A percentile compares a stretch with the other conserved stretches of the same genome.
Conservation (phyloP, 257 asterid genomes). For the Scutellaria baicalensis region DNA sequence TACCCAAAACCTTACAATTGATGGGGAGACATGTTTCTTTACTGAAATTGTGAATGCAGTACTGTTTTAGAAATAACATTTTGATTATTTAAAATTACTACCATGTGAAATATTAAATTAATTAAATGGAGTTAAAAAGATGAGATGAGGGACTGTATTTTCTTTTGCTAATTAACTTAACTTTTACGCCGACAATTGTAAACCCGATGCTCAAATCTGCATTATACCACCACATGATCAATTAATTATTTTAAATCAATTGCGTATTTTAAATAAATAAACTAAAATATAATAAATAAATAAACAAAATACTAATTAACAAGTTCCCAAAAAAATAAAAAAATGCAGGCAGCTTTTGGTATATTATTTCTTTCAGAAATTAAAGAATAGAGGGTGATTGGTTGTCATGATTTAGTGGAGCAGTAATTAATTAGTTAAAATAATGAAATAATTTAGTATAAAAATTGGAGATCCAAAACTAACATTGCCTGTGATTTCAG, state of each 20-base stretch:
- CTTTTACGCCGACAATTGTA: not conserved
- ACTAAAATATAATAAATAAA: too few relatives aligned
- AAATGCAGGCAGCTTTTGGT: not conserved
- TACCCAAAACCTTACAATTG: too few relatives aligned
- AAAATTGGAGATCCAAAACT: slow-evolving; percentile 8
- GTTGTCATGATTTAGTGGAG: slow-evolving; percentile 17
- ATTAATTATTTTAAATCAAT: not conserved
- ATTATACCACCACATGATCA: not conserved
- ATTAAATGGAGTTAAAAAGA: not conserved
- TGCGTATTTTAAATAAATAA: too few relatives aligned
- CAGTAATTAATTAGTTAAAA: not conserved
- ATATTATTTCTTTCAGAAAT: not conserved
- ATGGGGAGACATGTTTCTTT: too few relatives aligned
- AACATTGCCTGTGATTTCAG: slow-evolving; percentile 10
- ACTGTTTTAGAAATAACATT: too few relatives aligned
- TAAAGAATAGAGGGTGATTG: not conserved
- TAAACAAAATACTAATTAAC: too few relatives aligned
- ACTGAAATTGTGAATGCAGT: too few relatives aligned
- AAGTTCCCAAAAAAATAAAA: too few relatives aligned
- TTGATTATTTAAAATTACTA: too few relatives aligned
- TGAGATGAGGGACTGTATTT: not conserved
- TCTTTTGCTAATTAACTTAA: not conserved
- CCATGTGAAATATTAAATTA: too few relatives aligned
- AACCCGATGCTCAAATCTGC: not conserved
- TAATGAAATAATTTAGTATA: not conserved